Percentiles rank a stretch among this genome's conserved stretches.
Conservation (phyloP, 2,329 filamentous ascomycete species). For the Penicillium sp. region DNA sequence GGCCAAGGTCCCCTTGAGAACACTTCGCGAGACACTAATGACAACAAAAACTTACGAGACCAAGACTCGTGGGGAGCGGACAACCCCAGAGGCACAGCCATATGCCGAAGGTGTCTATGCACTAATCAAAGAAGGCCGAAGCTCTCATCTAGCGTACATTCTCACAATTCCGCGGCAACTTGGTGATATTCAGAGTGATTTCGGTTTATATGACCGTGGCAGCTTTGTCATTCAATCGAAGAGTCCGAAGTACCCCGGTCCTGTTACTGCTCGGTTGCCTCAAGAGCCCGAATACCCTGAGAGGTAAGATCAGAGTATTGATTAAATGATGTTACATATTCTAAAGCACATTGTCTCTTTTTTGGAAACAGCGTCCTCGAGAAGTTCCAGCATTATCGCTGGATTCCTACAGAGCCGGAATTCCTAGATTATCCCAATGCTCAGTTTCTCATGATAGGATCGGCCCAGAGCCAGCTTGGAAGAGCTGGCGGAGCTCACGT, state of each 20-base stretch:
- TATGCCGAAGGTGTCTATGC: constrained; percentile 85
- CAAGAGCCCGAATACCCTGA: constrained; percentile 67
- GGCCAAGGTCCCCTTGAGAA: constrained; percentile 58
- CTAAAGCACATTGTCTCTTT: background rate
- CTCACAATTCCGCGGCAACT: constrained; percentile 68
- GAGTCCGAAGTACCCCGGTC: constrained; percentile 69
- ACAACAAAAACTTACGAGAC: constrained; percentile 66
- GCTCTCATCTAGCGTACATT: constrained; percentile 75
- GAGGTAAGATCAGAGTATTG: constrained; percentile 47
- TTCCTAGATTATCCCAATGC: constrained; percentile 71
- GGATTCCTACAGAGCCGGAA: constrained; percentile 69
- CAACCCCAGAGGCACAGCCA: constrained; percentile 65
- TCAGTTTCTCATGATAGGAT: constrained; percentile 75
- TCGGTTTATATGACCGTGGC: constrained; percentile 68
- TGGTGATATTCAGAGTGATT: constrained; percentile 68
- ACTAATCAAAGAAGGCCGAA: constrained; percentile 66
- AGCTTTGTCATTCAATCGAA: constrained; percentile 77
- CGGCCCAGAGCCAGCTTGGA: constrained; percentile 33
- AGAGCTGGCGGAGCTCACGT: constrained; percentile 32
- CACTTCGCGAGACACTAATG: constrained; percentile 71
- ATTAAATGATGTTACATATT: constrained; percentile 10
- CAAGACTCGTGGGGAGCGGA: constrained; percentile 67
- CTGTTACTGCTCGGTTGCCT: constrained; percentile 59
- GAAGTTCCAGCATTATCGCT: constrained; percentile 68
- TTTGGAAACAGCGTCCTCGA: constrained; percentile 55